Base-by-base conservation (phyloP, 805 yeast species). In the Maudiozyma serrabonitensis region DNA sequence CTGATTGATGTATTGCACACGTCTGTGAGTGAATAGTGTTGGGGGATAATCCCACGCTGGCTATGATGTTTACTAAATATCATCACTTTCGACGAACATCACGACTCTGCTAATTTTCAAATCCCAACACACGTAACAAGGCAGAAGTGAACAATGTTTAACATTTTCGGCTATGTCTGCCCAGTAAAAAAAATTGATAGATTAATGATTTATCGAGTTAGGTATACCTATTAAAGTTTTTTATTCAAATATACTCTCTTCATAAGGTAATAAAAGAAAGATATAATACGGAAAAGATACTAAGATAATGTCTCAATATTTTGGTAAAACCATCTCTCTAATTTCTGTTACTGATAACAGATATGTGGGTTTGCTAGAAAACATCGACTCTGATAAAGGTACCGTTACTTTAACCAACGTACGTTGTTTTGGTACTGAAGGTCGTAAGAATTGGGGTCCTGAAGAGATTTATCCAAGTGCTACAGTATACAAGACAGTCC, bases 381-480 rank as follows among this genome's bases (percentile, higher is more conserved):
- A 80, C 56, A 87, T 93, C 60, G 88, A 88, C 66, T 93, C 95
- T 28, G 90, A 87, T 51, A 85, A 84, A 52, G 87, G 96, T 55
- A 88, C 96, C 2, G 93, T 91, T 46, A 82, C 96, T 6, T 75
- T 91, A 60, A 76, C 76, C 45, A 74, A 81, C 48, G 98, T 91
- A 45, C 76, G 87, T 53, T 81, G 88, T 46, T 82, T 82, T 56
- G 99, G 98, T 49, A 86, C 97, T 19, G 98, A 91, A 67, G 96
- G 95, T 31, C 79, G 98, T 60, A 74, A 84, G 56, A 69, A 72
- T 13, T 88, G 84, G 64, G 83, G 86, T 3, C 71, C 75, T 15
- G 74, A 77, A 54, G 95, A 87, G 65, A 81, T 88, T 40, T 76
- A 79, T 49, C 84, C 95, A 6, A 82, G 87, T 18, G 68, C 73